Evolutionary conservation across 306 rosid genomes (phyloP).

Genomic region (Datisca glomerata): DNA sequence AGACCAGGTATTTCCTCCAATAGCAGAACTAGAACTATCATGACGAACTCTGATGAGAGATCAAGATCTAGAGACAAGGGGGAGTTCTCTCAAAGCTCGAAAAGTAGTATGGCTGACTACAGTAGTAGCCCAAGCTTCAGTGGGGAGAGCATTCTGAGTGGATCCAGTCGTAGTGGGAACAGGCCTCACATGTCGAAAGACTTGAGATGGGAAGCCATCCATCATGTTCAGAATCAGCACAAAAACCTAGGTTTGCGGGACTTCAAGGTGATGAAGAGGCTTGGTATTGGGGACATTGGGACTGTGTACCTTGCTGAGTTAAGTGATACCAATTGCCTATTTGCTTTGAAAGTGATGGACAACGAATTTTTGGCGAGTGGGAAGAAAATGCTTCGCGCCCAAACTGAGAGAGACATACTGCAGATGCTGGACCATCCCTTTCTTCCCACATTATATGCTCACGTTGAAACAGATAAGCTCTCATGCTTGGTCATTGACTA

Average conservation of each 20-base stretch:
- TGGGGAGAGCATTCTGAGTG: conserved; percentile 72
- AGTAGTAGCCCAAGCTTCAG: conserved; percentile 90
- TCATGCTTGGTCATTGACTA: conserved; percentile 92
- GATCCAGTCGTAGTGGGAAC: conserved; percentile 72
- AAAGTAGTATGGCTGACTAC: conserved; percentile 88
- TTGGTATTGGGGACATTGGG: conserved; percentile 97
- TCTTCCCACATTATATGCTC: conserved; percentile 80
- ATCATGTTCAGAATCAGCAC: conserved; percentile 49
- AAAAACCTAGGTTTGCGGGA: conserved; percentile 64
- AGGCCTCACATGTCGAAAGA: conserved; percentile 98
- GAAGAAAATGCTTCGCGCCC: conserved; percentile 77
- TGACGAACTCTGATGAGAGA: conserved; percentile 46
- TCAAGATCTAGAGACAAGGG: conserved; percentile 81
- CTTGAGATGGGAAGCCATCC: conserved; percentile 90
- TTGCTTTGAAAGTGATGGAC: conserved; percentile 93
- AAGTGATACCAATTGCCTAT: conserved; percentile 54
- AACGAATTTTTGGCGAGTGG: conserved; percentile 68
- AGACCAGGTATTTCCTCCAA: conserved; percentile 32
- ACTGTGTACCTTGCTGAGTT: conserved; percentile 95
- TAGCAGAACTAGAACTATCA: conserved; percentile 40
- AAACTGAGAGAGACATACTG: conserved; percentile 90
- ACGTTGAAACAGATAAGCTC: conserved; percentile 63
- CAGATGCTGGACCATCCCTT: conserved; percentile 95
- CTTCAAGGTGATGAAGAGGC: conserved; percentile 66
- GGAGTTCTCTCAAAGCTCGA: conserved; percentile 88